A percentile compares a stretch with the other conserved stretches of the same genome.
phyloP scores from a whole-genome alignment of 129 eudicot genomes.

The Helichrysum umbraculigerum region DNA sequence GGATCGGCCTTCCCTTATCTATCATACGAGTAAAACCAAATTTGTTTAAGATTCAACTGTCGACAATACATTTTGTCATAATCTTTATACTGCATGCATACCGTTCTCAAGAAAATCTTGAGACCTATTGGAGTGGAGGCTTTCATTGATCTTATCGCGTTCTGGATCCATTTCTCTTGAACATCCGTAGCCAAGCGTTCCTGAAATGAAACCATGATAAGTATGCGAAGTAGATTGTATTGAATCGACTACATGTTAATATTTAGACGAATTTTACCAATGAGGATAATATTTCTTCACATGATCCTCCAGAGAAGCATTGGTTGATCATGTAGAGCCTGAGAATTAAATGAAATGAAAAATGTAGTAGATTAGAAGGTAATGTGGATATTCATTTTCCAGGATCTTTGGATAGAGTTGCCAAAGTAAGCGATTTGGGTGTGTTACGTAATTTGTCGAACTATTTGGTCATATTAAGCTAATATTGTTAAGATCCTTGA shows the following conservation, averaged over 20 bases:
- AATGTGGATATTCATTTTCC: neutral
- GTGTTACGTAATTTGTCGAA: no score
- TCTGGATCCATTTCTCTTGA: conserved; percentile 43
- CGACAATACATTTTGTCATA: neutral
- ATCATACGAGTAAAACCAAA: neutral
- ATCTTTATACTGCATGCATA: conserved; percentile 5
- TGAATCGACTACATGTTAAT: neutral
- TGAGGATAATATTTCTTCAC: conserved; percentile 50
- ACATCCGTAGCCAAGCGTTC: conserved; percentile 25
- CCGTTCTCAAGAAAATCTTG: conserved; percentile 43
- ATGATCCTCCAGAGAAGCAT: conserved; percentile 38
- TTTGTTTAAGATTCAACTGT: neutral
- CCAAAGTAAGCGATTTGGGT: neutral
- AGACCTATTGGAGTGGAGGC: conserved; percentile 42
- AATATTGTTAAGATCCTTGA: no score
- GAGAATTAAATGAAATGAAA: neutral
- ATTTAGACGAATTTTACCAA: conserved; percentile 27
- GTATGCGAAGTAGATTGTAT: neutral
- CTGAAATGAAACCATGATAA: conserved; percentile 11
- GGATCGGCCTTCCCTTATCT: conserved; percentile 41
- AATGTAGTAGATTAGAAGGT: neutral
- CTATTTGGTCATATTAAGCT: no score
- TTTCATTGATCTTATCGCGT: conserved; percentile 41
- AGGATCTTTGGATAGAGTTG: neutral
- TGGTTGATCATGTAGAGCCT: conserved; percentile 45